These are phyloP conservation scores for Chrysoporthe puriensis DNA, from an alignment of 2,329 filamentous ascomycete genomes.

Conservation along the genomic window DNA sequence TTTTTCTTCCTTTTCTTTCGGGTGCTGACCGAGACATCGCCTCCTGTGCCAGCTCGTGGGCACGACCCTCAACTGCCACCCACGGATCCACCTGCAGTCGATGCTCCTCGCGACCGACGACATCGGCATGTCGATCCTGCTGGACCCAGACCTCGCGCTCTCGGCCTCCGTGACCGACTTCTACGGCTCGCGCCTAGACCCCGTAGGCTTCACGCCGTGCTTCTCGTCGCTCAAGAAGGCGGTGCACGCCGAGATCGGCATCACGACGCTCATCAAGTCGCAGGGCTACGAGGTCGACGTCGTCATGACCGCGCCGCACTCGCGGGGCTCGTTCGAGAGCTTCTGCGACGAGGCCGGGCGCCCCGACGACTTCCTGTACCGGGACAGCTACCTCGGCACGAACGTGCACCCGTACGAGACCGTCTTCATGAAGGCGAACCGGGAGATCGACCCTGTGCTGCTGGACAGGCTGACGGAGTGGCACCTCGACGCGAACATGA, in stretches of 20 bases:
- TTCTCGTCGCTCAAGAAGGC: constrained; percentile 33
- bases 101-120: constrained; percentile 42
- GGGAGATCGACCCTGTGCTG: constrained; percentile 35
- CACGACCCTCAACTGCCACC: constrained; percentile 40
- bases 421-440: constrained; percentile 42
- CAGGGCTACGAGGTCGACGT: constrained; percentile 38
- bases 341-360: constrained; percentile 23
- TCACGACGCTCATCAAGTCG: constrained; percentile 33
- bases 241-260: constrained; percentile 36
- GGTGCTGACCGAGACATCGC: not conserved
- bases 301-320: constrained; percentile 37
- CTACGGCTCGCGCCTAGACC: constrained; percentile 31
- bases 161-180: constrained; percentile 30
- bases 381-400: constrained; percentile 37
- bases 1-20: no score
- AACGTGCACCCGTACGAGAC: constrained; percentile 45
- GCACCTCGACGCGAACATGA: constrained; percentile 34
- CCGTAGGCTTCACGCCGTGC: constrained; percentile 35
- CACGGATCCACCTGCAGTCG: constrained; percentile 38
- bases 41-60: constrained; percentile 38
- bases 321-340: constrained; percentile 16
- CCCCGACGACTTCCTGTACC: constrained; percentile 34
- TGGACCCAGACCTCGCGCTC: constrained; percentile 35
- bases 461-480: constrained; percentile 38
- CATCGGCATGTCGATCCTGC: constrained; percentile 38